Evolutionary conservation across 192 early-diverging fungal species (phyloP), one percentile per base, ranked within the genome.

Genomic region (Linnemannia exigua): DNA sequence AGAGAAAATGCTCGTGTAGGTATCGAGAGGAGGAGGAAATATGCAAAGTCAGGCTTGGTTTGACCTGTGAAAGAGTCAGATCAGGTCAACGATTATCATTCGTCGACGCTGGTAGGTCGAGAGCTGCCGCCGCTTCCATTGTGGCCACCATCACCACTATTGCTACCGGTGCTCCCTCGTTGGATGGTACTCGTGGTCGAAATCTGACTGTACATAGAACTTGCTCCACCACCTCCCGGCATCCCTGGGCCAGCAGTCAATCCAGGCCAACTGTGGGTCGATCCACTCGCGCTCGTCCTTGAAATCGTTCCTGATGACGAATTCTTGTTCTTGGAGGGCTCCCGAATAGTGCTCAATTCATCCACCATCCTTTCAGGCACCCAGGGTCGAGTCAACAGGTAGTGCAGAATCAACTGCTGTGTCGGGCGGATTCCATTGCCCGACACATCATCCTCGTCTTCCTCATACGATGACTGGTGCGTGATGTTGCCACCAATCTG

Each of bases 311-410:
- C 35, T 1, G 77, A 71, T 16, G 66, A 52, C 36, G 28, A 38
- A 63, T 76, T 79, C 79, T 87, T 89, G 14, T 90, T 78, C 76
- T 89, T 89, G 22, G 90, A 75, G n/a, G 94, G 93, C 76, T 96
- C 95, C 5, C 95, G 86, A 33, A 88, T 72, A 35, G 88, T 76
- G 67, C 93, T 94, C 41, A 96, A 72, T 76, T 94, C 94, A 76
- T 96, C 95, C 22, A 96, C 91, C 76, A 93, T 94, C 58, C 93
- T 93, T 84, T 96, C 94, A 17, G 90, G 91, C 8, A 93, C 90
- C 94, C 94, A 95, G 0, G 90, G 87, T n/a, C 95, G 86, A 28
- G 91, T 93, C 63, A 96, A 81, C 9, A 96, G 79, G 88, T 95
- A 96, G 44, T 96, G 95, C 2, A 88, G 72, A 46, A 94, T 92